Conservation (phyloP, 345 rosid genomes). For the Arabidopsis thaliana region DNA sequence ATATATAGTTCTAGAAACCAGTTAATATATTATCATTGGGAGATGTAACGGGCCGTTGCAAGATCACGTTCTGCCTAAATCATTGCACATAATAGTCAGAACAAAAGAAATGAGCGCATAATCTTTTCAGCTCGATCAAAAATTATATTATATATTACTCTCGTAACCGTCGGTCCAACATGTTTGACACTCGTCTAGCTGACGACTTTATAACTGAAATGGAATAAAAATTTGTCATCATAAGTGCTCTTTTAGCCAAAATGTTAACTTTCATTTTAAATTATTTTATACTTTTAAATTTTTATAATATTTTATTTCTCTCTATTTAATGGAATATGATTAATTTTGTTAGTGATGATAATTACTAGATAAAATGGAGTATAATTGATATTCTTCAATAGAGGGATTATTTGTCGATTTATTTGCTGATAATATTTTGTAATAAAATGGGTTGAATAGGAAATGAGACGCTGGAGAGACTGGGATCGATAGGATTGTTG, state of each 20-base stretch:
- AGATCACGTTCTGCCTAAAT: slow-evolving; percentile 3
- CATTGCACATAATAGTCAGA: slow-evolving; percentile 3
- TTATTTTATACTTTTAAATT: no score
- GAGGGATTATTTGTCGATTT: no score
- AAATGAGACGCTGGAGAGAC: slow-evolving; percentile 79
- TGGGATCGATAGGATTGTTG: slow-evolving; percentile 64
- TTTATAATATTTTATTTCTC: no score
- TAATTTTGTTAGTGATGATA: no score
- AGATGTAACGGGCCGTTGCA: slow-evolving; percentile 17
- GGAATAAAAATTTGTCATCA: background rate
- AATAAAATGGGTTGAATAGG: slow-evolving; percentile 44
- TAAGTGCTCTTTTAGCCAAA: no score
- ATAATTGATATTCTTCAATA: no score
- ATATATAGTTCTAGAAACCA: background rate
- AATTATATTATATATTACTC: slow-evolving; percentile 11
- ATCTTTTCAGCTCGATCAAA: background rate
- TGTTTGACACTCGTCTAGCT: slow-evolving; percentile 24
- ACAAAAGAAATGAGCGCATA: background rate
- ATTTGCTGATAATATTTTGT: background rate
- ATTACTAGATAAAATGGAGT: no score
- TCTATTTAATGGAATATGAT: no score
- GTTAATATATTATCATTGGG: background rate
- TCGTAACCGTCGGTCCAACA: slow-evolving; percentile 35
- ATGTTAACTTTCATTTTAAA: no score
- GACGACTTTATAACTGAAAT: background rate